Evolutionary conservation across 1,284 basidiomycete species (phyloP), one percentile per base, ranked within the genome.

Genomic region (Sphagnurus paluster): DNA sequence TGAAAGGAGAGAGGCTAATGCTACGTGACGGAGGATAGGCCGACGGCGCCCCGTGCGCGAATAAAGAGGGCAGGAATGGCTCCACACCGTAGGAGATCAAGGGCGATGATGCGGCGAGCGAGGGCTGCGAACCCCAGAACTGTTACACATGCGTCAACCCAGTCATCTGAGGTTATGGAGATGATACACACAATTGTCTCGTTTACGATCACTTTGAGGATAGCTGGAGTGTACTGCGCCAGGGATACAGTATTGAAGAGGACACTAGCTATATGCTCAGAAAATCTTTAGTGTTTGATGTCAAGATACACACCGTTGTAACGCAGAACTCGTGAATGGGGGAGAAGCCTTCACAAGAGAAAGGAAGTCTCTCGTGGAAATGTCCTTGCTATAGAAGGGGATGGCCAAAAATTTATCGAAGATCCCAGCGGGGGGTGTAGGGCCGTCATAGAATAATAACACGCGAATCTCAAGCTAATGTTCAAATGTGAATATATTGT

Each of bases 21-120:
- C 60, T 49, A 42, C 79, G 74, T 13, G 63, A 56, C 1, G 76
- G 72, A 4, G 51, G 51, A 35, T 49, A 53, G 3, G 47, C 51
- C 3, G 51, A 46, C 14, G 50, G 38, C 6, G 42, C 19, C 16
- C 34, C 42, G 24, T 49, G 48, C 4, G 51, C 41, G 38, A 53
- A 49, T 20, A 48, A 14, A 5, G 44, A 21, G 8, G 47, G 48
- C 17, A 53, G 47, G 71, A 83, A 82, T 3, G 78, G 76, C 50
- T 84, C 79, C 48, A 80, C 66, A 44, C 69, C 74, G 55, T 80
- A 82, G 9, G 75, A 77, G 50, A 75, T 64, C 58, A 72, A 70
- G 0, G 52, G 42, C 1, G 64, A 69, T 1, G 61, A 59, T 8
- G 64, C 49, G 16, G n/a, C n/a, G n/a, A 60, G 42, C 14, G 55